Evolutionary conservation across 2,329 filamentous ascomycete genomes (phyloP).

Genomic region (Xylariales sp.): DNA sequence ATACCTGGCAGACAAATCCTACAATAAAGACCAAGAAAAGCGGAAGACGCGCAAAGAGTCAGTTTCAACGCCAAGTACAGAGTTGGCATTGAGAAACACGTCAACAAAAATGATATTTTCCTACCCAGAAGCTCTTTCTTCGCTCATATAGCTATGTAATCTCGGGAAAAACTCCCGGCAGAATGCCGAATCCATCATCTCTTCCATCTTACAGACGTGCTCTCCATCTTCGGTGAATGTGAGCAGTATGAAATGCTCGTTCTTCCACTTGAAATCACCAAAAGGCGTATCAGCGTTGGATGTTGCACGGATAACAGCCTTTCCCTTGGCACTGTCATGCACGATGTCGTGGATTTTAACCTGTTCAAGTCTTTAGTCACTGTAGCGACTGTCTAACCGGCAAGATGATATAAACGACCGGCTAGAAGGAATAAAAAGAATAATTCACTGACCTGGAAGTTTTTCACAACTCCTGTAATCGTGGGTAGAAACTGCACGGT

Average conservation of each 20-base stretch:
- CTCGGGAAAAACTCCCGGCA: background rate
- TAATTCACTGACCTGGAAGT: background rate
- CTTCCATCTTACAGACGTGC: background rate
- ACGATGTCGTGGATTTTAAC: background rate
- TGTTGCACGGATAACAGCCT: background rate
- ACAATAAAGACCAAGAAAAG: too few relatives aligned
- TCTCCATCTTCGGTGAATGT: conserved; percentile 3
- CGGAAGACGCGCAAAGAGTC: too few relatives aligned
- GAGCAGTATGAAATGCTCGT: background rate
- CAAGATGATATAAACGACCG: background rate
- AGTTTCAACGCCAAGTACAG: too few relatives aligned
- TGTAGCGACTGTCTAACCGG: background rate
- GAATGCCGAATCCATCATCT: conserved; percentile 6
- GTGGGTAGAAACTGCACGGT: background rate
- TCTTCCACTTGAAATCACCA: background rate
- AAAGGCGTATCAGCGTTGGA: background rate
- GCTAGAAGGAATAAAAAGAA: background rate
- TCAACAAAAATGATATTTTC: too few relatives aligned
- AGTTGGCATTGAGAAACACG: too few relatives aligned
- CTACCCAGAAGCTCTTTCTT: background rate
- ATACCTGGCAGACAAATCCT: too few relatives aligned
- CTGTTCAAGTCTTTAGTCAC: background rate
- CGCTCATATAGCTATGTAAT: background rate
- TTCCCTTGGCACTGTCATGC: background rate
- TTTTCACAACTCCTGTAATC: background rate